phyloP scores from a whole-genome alignment of 73 alveolate genomes.

The Tetrahymena thermophila region DNA sequence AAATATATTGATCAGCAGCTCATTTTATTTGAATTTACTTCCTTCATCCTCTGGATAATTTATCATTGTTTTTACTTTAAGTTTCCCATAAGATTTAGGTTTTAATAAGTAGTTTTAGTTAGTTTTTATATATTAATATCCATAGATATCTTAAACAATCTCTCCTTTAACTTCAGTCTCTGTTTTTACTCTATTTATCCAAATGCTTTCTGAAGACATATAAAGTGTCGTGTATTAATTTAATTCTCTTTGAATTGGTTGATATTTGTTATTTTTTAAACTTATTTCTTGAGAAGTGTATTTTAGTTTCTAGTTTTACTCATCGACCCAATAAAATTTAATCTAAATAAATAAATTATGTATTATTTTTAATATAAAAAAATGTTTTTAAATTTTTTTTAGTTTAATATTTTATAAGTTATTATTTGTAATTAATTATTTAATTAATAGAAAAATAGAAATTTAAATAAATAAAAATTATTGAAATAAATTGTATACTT shows the following conservation, averaged over 20 bases:
- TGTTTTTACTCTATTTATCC: background rate
- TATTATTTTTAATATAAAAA: too few relatives aligned
- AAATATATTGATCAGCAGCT: background rate
- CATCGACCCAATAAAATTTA: background rate
- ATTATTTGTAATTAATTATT: too few relatives aligned
- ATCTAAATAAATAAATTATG: background rate
- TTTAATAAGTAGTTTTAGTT: background rate
- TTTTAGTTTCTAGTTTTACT: background rate
- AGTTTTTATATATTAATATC: background rate
- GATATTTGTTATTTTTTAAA: background rate
- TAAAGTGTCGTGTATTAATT: background rate
- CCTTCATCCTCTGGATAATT: background rate
- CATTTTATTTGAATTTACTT: background rate
- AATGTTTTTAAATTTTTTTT: too few relatives aligned
- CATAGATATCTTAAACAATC: background rate
- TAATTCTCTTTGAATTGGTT: background rate
- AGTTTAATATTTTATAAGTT: too few relatives aligned
- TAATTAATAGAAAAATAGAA: too few relatives aligned
- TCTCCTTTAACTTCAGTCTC: background rate
- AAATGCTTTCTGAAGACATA: background rate
- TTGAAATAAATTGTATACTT: background rate
- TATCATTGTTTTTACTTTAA: background rate
- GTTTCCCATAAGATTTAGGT: background rate
- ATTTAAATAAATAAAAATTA: background rate
- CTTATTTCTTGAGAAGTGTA: background rate